Conservation (phyloP, 1,284 basidiomycete species). For the Tetrapyrgos nigripes region DNA sequence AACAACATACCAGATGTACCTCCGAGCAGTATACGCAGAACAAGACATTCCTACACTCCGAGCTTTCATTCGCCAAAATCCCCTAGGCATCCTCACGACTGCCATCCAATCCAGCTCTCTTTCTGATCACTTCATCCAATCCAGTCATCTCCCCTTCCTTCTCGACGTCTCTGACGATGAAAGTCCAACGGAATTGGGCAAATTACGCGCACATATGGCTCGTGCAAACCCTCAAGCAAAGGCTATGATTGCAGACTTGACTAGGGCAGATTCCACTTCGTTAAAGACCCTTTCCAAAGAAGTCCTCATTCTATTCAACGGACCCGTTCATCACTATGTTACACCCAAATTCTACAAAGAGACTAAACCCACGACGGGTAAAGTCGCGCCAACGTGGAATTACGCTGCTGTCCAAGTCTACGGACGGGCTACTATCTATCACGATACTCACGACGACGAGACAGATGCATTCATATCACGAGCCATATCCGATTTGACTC, state of each 20-base stretch:
- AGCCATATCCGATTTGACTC: constrained; percentile 20
- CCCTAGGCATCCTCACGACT: constrained; percentile 44
- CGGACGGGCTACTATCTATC: constrained; percentile 27
- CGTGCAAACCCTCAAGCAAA: constrained; percentile 34
- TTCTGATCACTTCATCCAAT: constrained; percentile 38
- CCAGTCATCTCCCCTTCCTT: constrained; percentile 48
- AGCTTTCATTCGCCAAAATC: constrained; percentile 41
- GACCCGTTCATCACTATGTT: constrained; percentile 31
- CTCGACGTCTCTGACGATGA: constrained; percentile 33
- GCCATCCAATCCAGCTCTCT: constrained; percentile 35
- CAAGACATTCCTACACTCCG: constrained; percentile 40
- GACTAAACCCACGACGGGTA: constrained; percentile 34
- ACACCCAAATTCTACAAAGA: constrained; percentile 34
- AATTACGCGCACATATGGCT: constrained; percentile 33
- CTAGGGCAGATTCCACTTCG: not conserved
- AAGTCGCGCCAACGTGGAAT: constrained; percentile 35
- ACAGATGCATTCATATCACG: constrained; percentile 21
- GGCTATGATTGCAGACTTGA: constrained; percentile 27
- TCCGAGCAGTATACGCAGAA: constrained; percentile 47
- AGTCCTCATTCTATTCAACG: constrained; percentile 31
- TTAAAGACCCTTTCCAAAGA: constrained; percentile 5
- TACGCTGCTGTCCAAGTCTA: constrained; percentile 34
- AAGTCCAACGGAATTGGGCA: constrained; percentile 21
- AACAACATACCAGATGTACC: no score
- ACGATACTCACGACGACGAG: constrained; percentile 11